Evolutionary conservation across 805 yeast genomes (phyloP).

Genomic region (Limtongozyma cylindracea): DNA sequence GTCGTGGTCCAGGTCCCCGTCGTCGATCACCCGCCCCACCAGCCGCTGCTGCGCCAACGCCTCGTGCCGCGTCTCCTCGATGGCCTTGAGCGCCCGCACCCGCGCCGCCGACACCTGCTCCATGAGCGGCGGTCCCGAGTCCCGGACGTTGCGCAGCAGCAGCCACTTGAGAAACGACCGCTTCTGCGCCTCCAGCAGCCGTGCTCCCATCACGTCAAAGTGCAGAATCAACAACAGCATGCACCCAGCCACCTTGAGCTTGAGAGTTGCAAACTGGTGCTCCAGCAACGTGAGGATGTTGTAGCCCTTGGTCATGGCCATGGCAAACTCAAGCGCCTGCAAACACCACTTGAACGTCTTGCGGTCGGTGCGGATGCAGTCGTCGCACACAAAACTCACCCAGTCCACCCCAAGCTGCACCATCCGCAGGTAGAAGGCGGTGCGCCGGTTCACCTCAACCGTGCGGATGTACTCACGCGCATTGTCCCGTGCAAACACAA

Average conservation of each 20-base stretch:
- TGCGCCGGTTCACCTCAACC: conserved; percentile 38
- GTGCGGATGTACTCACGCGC: conserved; percentile 46
- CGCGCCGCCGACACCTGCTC: conserved; percentile 16
- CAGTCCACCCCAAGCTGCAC: conserved; percentile 65
- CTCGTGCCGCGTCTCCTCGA: conserved; percentile 30
- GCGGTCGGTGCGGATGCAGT: conserved; percentile 78
- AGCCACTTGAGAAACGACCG: conserved; percentile 27
- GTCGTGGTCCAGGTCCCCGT: conserved; percentile 67
- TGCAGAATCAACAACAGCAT: conserved; percentile 85
- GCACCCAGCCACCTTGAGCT: conserved; percentile 77
- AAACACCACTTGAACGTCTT: conserved; percentile 94
- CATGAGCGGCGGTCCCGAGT: no score
- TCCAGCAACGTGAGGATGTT: conserved; percentile 64
- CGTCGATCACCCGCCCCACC: conserved; percentile 80
- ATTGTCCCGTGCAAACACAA: conserved; percentile 57
- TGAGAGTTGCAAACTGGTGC: conserved; percentile 45
- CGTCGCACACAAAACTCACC: conserved; percentile 85
- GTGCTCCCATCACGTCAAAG: conserved; percentile 95
- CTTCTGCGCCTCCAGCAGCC: conserved; percentile 50
- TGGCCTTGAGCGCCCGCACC: conserved; percentile 31
- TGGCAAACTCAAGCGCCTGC: conserved; percentile 81
- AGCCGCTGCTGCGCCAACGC: conserved; percentile 15
- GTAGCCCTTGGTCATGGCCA: conserved; percentile 81
- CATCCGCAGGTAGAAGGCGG: conserved; percentile 43
- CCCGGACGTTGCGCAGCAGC: conserved; percentile 15